phyloP scores from a whole-genome alignment of 768 basidiomycete species.

The Boletus vinaceobasis region DNA sequence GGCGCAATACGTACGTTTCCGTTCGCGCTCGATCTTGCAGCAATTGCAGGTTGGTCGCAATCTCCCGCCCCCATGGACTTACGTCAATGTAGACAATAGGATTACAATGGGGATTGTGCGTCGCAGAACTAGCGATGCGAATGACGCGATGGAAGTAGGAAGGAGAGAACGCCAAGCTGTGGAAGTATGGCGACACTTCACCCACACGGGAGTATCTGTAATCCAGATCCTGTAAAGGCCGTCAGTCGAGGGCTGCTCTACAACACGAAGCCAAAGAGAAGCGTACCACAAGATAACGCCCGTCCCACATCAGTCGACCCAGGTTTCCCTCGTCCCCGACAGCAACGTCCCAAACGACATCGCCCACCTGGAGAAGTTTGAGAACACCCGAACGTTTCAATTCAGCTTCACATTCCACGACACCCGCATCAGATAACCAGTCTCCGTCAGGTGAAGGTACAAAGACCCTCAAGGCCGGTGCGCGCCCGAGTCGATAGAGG shows the following conservation, averaged over 20 bases:
- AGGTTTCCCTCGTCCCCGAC: conserved; percentile 84
- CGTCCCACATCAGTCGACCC: conserved; percentile 84
- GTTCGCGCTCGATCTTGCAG: conserved; percentile 74
- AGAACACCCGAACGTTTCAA: conserved; percentile 51
- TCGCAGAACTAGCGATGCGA: conserved; percentile 42
- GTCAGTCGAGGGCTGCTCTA: not conserved
- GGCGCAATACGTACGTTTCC: conserved; percentile 61
- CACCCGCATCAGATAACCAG: conserved; percentile 80
- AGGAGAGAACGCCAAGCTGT: conserved; percentile 76
- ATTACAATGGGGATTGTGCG: conserved; percentile 47
- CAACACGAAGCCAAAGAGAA: conserved; percentile 5
- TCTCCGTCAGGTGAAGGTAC: conserved; percentile 84
- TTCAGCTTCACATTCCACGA: conserved; percentile 81
- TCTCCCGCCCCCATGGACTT: conserved; percentile 74
- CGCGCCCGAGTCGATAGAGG: conserved; percentile 65
- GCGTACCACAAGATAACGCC: conserved; percentile 81
- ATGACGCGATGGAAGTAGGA: conserved; percentile 89
- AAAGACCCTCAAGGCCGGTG: conserved; percentile 76
- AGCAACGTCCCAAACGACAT: conserved; percentile 85
- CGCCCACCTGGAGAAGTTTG: conserved; percentile 64
- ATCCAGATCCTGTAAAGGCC: conserved; percentile 67
- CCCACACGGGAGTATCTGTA: conserved; percentile 75
- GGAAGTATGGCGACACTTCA: conserved; percentile 77
- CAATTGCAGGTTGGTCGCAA: conserved; percentile 68
- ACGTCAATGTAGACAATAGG: conserved; percentile 73